Base-by-base conservation (phyloP, 495 filamentous ascomycete species). In the Annulohypoxylon maeteangense region DNA sequence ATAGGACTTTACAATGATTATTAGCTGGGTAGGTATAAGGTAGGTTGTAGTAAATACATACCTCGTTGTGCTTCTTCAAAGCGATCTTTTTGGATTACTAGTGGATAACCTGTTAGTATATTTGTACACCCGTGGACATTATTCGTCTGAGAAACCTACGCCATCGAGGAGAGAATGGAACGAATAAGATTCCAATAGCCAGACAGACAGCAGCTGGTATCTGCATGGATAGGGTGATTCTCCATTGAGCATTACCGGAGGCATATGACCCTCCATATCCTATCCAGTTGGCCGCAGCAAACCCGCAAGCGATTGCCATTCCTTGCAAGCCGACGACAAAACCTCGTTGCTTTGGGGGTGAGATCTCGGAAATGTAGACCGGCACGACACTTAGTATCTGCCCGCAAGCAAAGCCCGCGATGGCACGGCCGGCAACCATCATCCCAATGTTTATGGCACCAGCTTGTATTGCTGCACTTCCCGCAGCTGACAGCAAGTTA, bases 151-250 rank as follows among this genome's bases (percentile, higher is more conserved):
- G 14, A 18, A 54, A 25, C 50, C 5, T 54, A 31, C 50, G 12
- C 50, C 25, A 54, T 8, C 50, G 50, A 31, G 50, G 50, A n/a
- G 50, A 54, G 27, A 31, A 54, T 11, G 50, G 50, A n/a, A 54
- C 14, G 12, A 32, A 29, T 0, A 32, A 0, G 12, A 32, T 54
- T 8, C 14, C 14, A 6, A 54, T 4, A 54, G 50, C 50, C 50
- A 54, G 7, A 16, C 23, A n/a, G 12, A 32, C 50, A 31, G 50
- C 25, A 0, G 50, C 25, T 12, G 50, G 50, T 31, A 32, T 32
- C 29, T 54, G 50, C 50, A 54, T 54, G n/a, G 50, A 29, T 29
- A 54, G 25, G 6, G 25, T 29, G 12, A 54, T 54, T 14, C 25
- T 12, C 25, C 50, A 31, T 32, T 54, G 50, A 12, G 29, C 22